A percentile compares a stretch with the other conserved stretches of the same genome.
phyloP scores from a whole-genome alignment of 345 rosid species.

The Carallia pectinifolia region DNA sequence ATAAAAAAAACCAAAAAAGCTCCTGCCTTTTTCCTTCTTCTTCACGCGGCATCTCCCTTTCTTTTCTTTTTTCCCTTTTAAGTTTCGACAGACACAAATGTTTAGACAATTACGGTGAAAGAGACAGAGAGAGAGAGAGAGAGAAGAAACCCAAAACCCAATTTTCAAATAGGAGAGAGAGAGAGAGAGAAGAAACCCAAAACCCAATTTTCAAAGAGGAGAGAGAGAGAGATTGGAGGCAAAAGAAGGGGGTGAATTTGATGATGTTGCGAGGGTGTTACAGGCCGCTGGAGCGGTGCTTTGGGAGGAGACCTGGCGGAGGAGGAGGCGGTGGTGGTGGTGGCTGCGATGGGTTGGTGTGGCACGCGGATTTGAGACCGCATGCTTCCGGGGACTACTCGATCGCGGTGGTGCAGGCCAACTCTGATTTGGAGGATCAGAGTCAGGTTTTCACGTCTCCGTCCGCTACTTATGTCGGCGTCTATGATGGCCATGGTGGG shows the following conservation, averaged over 20 bases:
- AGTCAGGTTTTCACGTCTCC: conserved; percentile 81
- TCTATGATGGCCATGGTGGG: conserved; percentile 96
- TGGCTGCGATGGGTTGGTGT: conserved; percentile 50
- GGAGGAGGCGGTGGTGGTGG: conserved; percentile 33
- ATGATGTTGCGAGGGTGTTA: conserved; percentile 59
- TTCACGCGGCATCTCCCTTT: conserved; percentile 50
- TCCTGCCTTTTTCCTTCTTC: conserved; percentile 10
- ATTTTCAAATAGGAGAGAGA: too few species aligned
- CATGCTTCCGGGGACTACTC: conserved; percentile 90
- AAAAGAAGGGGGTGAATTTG: neutral
- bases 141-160: too few species aligned
- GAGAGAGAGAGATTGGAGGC: neutral
- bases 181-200: too few species aligned
- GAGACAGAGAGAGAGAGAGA: too few species aligned
- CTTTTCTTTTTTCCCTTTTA: neutral
- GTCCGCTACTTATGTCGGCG: conserved; percentile 80
- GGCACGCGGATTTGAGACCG: conserved; percentile 80
- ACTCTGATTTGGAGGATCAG: conserved; percentile 79
- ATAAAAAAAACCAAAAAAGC: neutral
- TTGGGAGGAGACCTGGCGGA: conserved; percentile 36
- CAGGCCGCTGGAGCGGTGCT: conserved; percentile 72
- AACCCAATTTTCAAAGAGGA: too few species aligned
- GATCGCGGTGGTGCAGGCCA: conserved; percentile 94
- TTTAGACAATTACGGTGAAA: too few species aligned
- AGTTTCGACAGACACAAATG: too few species aligned